phyloP scores from a whole-genome alignment of 2,329 filamentous ascomycete genomes.

The Pseudogymnoascus sp. region DNA sequence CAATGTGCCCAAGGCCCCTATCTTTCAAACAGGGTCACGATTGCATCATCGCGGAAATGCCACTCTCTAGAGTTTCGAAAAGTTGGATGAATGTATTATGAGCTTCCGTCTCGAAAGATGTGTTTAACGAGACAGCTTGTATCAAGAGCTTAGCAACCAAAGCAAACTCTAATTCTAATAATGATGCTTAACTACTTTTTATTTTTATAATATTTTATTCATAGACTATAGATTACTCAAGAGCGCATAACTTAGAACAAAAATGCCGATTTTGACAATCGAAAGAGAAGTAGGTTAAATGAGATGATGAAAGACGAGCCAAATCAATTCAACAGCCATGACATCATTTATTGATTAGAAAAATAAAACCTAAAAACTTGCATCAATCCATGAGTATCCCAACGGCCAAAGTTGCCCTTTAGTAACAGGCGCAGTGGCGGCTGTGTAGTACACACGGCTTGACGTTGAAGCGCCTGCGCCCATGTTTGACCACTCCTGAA shows the following conservation, averaged over 20 bases:
- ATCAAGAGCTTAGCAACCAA: too few species aligned
- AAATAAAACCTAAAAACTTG: neutral
- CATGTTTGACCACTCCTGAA: slow-evolving; percentile 11
- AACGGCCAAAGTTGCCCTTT: slow-evolving; percentile 6
- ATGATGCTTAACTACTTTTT: neutral
- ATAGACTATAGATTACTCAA: neutral
- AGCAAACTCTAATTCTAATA: neutral
- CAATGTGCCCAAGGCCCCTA: neutral
- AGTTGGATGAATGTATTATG: too few species aligned
- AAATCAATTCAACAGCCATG: neutral
- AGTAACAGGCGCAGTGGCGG: slow-evolving; percentile 9
- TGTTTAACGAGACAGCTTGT: too few species aligned
- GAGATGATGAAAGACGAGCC: neutral
- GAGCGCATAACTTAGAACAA: neutral
- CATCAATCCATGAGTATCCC: slow-evolving; percentile 10
- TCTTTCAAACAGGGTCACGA: neutral
- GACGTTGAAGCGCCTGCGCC: slow-evolving; percentile 10
- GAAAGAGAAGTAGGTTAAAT: neutral
- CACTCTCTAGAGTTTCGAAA: neutral
- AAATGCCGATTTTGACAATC: neutral
- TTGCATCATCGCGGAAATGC: neutral
- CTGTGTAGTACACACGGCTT: slow-evolving; percentile 6
- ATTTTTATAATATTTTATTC: neutral
- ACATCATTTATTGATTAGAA: neutral
- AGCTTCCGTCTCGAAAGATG: too few species aligned